These are phyloP conservation scores for Trichophyton equinum DNA, from an alignment of 2,329 filamentous ascomycete genomes.

Conservation along the genomic window DNA sequence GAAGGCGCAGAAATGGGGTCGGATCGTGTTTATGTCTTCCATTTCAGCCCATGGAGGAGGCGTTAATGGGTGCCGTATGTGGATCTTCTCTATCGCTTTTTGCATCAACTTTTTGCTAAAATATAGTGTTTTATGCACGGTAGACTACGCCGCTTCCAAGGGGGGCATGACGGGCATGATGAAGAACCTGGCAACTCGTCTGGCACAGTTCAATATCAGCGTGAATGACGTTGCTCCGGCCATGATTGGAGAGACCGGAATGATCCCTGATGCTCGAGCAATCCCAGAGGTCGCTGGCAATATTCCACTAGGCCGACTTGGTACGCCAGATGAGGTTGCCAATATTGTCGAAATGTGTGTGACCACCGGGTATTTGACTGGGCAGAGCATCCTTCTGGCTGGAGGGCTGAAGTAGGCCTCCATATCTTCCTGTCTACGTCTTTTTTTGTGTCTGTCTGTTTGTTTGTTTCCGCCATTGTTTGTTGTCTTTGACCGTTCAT, in stretches of 20 bases:
- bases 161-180: slow-evolving; percentile 53
- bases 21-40: slow-evolving; percentile 52
- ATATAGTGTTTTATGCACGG: background rate
- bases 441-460: background rate
- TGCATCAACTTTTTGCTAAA: background rate
- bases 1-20: slow-evolving; percentile 48
- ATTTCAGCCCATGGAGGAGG: slow-evolving; percentile 52
- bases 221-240: slow-evolving; percentile 58
- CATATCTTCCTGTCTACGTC: background rate
- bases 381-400: slow-evolving; percentile 43
- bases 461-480: background rate
- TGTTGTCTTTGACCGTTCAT: background rate
- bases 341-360: slow-evolving; percentile 50
- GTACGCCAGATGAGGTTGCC: slow-evolving; percentile 47
- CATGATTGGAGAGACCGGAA: slow-evolving; percentile 53
- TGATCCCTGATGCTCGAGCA: slow-evolving; percentile 48
- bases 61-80: slow-evolving; percentile 47
- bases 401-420: slow-evolving; percentile 38
- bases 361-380: slow-evolving; percentile 49
- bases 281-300: slow-evolving; percentile 47
- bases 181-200: slow-evolving; percentile 48
- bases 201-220: slow-evolving; percentile 49
- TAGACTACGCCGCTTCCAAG: slow-evolving; percentile 46
- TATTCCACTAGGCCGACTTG: slow-evolving; percentile 48
- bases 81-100: background rate